Evolutionary conservation across 306 rosid genomes (phyloP).

Genomic region (Inga laurina): DNA sequence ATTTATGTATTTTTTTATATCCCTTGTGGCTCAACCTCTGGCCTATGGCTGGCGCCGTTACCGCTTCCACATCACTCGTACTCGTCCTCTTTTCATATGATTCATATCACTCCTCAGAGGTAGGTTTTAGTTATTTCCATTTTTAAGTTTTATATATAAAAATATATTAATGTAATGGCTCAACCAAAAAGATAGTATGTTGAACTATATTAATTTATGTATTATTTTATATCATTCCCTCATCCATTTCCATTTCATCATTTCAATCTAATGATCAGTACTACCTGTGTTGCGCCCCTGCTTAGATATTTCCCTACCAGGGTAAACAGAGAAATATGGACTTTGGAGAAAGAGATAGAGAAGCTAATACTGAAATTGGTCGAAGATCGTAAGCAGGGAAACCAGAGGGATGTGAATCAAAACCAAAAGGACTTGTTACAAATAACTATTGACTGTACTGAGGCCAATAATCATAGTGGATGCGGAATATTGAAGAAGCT

Average conservation of each 20-base stretch:
- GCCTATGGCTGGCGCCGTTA: too few species aligned
- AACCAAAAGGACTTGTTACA: conserved; percentile 35
- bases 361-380: conserved; percentile 26
- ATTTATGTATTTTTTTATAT: not conserved
- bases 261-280: not conserved
- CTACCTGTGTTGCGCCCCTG: not conserved
- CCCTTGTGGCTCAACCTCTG: too few species aligned
- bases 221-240: not conserved
- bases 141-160: too few species aligned
- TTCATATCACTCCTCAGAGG: too few species aligned
- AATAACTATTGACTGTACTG: not conserved
- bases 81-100: too few species aligned
- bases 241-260: not conserved
- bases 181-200: too few species aligned
- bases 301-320: conserved; percentile 38
- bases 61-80: too few species aligned
- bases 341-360: conserved; percentile 42
- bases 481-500: not conserved
- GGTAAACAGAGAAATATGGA: conserved; percentile 35
- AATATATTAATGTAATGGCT: too few species aligned
- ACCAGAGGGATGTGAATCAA: not conserved
- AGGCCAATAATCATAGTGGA: not conserved
- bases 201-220: not conserved
- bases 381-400: conserved; percentile 21
- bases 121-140: too few species aligned